Evolutionary conservation across 1,139 yeast species (phyloP).

Genomic region (Waltiozyma sp.): DNA sequence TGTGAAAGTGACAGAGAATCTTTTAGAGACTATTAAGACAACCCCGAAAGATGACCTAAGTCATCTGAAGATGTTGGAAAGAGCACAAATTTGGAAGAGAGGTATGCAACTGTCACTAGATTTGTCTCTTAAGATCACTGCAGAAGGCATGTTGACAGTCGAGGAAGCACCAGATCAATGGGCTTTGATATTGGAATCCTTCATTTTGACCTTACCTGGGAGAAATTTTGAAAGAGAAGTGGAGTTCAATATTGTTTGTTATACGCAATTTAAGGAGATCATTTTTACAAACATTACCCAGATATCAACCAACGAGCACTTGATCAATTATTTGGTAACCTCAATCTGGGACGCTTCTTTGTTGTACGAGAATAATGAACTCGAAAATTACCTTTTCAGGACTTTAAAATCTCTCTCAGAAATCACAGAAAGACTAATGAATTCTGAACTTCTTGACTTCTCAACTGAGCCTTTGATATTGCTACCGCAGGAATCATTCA

Average conservation of each 20-base stretch:
- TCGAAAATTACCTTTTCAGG: slow-evolving; percentile 29
- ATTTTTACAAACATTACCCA: slow-evolving; percentile 30
- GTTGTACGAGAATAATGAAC: slow-evolving; percentile 36
- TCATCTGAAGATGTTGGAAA: slow-evolving; percentile 11
- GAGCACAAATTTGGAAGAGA: slow-evolving; percentile 22
- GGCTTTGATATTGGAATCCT: slow-evolving; percentile 32
- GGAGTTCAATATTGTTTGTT: slow-evolving; percentile 36
- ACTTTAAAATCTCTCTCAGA: slow-evolving; percentile 20
- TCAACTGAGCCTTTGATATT: slow-evolving; percentile 32
- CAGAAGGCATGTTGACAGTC: not conserved
- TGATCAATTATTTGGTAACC: slow-evolving; percentile 33
- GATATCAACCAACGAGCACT: slow-evolving; percentile 17
- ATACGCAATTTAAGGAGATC: slow-evolving; percentile 29
- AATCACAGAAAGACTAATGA: slow-evolving; percentile 22
- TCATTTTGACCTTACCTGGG: slow-evolving; percentile 30
- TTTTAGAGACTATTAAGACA: slow-evolving; percentile 30
- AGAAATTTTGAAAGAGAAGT: slow-evolving; percentile 30
- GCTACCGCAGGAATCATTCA: slow-evolving; percentile 28
- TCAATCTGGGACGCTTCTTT: slow-evolving; percentile 39
- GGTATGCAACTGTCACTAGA: slow-evolving; percentile 22
- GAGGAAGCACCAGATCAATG: slow-evolving; percentile 22
- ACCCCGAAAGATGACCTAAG: slow-evolving; percentile 28
- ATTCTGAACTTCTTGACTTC: slow-evolving; percentile 25
- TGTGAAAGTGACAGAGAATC: slow-evolving; percentile 25
- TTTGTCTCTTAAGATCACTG: slow-evolving; percentile 19